Base-by-base conservation (phyloP, 2,329 filamentous ascomycete genomes). In the Thelonectria olida region DNA sequence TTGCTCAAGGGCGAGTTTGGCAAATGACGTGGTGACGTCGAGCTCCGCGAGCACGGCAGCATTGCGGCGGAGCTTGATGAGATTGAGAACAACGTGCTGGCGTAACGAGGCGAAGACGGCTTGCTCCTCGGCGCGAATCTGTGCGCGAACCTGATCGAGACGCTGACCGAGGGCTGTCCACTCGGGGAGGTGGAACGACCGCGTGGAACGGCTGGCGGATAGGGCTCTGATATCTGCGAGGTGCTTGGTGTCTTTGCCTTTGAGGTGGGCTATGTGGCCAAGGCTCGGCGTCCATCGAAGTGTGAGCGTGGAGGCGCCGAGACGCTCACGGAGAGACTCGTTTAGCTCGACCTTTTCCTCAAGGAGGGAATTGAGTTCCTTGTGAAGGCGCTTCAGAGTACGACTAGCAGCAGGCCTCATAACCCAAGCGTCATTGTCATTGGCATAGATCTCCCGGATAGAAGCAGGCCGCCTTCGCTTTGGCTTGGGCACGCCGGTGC, bases 1-100 rank as follows among this genome's bases (percentile, higher is more conserved):
- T 64, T 92, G 89, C 73, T 97, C 92, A 22, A 83, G 76, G 2
- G 96, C 94, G 2, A 98, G 83, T 5, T 83, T 84, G 3, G 96
- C 93, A 72, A 97, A 97, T 0, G 93, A 93, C 56, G 92, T 92
- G 2, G 91, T 87, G 36, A 99, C 91, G 77, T 99, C 96, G 8
- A 99, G 86, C 76, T 97, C 94, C 74, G 98, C 95, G 19, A 99
- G 86, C 1, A 97, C 91, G n/a, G 88, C 85, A 10, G 95, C 94
- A 76, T 97, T 98, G 58, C 91, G 91, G 6, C 96, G 90, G 13
- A 99, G 86, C 71, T 90, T 92, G 64, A 97, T 88, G 3, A 99
- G 85, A 69, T 94, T 95, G 47, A 86, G 79, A 4, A 98, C 88
- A 0, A 97, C 93, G 51, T 87, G 83, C 62, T 89, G 86, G 27